A percentile compares a stretch with the other conserved stretches of the same genome.
These are phyloP conservation scores for Blyttiomyces sp. DNA, from an alignment of 371 early-diverging fungal species.

Conservation along the genomic window DNA sequence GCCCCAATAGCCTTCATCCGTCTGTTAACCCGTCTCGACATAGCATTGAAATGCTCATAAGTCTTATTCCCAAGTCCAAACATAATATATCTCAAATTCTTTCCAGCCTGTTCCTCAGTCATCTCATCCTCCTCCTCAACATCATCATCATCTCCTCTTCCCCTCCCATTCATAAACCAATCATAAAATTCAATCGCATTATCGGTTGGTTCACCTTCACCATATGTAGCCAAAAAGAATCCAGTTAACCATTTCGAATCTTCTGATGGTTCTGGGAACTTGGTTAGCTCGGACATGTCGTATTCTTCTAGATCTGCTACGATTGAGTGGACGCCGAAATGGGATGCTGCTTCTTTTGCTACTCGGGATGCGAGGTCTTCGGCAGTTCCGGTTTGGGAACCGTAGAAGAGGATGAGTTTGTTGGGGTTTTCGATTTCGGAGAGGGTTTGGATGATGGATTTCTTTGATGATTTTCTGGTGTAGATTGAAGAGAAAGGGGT, in stretches of 20 bases:
- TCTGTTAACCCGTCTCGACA: constrained; percentile 64
- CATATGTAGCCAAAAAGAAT: constrained; percentile 89
- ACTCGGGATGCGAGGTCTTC: constrained; percentile 89
- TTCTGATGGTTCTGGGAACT: constrained; percentile 46
- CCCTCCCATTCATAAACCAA: constrained; percentile 52
- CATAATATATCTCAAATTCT: constrained; percentile 66
- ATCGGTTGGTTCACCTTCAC: constrained; percentile 88
- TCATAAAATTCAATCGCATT: constrained; percentile 87
- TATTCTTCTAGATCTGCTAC: constrained; percentile 85
- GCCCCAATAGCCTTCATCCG: constrained; percentile 71
- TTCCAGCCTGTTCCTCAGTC: constrained; percentile 55
- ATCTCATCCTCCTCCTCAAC: constrained; percentile 47
- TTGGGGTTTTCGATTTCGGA: constrained; percentile 10
- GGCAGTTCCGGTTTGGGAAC: constrained; percentile 96
- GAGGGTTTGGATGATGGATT: constrained; percentile 34
- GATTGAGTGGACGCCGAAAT: constrained; percentile 71
- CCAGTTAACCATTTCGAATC: constrained; percentile 55
- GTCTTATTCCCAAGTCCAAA: constrained; percentile 98
- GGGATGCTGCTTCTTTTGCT: constrained; percentile 76
- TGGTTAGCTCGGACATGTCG: constrained; percentile 72
- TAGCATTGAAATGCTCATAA: constrained; percentile 92
- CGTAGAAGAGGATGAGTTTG: constrained; percentile 74
- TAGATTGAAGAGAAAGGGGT: no score
- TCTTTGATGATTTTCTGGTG: constrained; percentile 20
- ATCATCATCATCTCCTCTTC: constrained; percentile 60